Conservation (phyloP, 306 rosid genomes). For the Quercus variabilis region DNA sequence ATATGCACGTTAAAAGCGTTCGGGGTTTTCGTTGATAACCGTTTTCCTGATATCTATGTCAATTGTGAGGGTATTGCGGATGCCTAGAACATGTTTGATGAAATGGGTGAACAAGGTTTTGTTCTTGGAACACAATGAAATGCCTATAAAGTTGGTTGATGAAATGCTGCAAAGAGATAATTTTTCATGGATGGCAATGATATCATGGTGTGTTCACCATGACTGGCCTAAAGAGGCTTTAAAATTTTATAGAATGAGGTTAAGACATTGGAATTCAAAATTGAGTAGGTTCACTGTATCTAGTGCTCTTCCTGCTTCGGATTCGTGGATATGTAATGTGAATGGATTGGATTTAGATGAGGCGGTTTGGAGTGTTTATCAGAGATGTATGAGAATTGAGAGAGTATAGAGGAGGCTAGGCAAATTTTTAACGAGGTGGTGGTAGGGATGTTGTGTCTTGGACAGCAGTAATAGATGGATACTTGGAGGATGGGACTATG, state of each 20-base stretch:
- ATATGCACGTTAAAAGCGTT: too few relatives aligned
- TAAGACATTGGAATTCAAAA: constrained; percentile 33
- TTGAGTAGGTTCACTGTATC: constrained; percentile 49
- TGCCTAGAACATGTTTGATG: constrained; percentile 54
- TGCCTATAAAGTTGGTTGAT: constrained; percentile 57
- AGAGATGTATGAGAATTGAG: constrained; percentile 67
- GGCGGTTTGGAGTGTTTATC: constrained; percentile 64
- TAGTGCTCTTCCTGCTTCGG: constrained; percentile 50
- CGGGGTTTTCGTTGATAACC: too few relatives aligned
- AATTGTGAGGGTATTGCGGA: constrained; percentile 14
- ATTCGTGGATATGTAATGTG: constrained; percentile 52
- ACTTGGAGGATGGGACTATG: constrained; percentile 54
- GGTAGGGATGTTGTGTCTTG: constrained; percentile 53
- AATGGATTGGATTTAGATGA: constrained; percentile 54
- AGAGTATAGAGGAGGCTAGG: constrained; percentile 61
- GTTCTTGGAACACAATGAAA: constrained; percentile 75
- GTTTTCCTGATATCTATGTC: too few relatives aligned
- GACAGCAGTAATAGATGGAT: constrained; percentile 69
- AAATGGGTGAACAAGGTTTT: constrained; percentile 48
- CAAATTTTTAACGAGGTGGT: too few relatives aligned
- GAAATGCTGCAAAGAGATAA: constrained; percentile 62
- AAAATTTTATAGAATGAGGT: constrained; percentile 58
- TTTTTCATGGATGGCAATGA: constrained; percentile 59
- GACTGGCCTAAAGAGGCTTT: constrained; percentile 47
- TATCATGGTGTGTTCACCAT: constrained; percentile 49